A percentile compares a stretch with the other conserved stretches of the same genome.
Conservation (phyloP, 345 rosid genomes). For the Eutrema yunnanense region DNA sequence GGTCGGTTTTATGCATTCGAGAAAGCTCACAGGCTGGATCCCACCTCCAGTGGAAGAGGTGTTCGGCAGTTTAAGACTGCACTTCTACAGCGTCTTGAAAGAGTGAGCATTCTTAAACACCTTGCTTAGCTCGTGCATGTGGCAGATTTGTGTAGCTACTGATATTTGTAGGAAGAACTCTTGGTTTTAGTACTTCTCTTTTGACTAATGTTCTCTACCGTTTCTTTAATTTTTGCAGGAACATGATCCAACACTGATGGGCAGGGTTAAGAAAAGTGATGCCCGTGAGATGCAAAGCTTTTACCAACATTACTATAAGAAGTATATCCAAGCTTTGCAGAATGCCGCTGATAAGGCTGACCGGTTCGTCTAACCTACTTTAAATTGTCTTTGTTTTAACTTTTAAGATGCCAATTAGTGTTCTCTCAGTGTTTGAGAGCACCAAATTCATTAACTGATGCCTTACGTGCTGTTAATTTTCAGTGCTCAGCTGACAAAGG, state of each 20-base stretch:
- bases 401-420: neutral
- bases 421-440: neutral
- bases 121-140: neutral
- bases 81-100: constrained; percentile 95
- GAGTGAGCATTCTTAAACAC: constrained; percentile 41
- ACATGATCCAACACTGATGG: constrained; percentile 71
- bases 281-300: constrained; percentile 92
- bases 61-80: constrained; percentile 99
- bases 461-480: constrained; percentile 8
- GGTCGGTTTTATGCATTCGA: constrained; percentile 99
- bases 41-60: constrained; percentile 96
- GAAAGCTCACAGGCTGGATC: constrained; percentile 96
- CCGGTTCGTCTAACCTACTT: constrained; percentile 46
- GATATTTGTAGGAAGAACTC: neutral
- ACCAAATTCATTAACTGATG: neutral
- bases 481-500: constrained; percentile 98
- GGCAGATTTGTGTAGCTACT: neutral
- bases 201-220: neutral
- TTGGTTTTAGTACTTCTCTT: neutral
- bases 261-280: constrained; percentile 78
- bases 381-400: neutral
- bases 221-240: constrained; percentile 40
- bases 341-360: constrained; percentile 95
- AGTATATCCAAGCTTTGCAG: constrained; percentile 82
- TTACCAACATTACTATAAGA: constrained; percentile 82